Percentiles rank a stretch among this genome's conserved stretches.
Conservation (phyloP, 2,329 filamentous ascomycete genomes). For the Phialocephala subalpina region DNA sequence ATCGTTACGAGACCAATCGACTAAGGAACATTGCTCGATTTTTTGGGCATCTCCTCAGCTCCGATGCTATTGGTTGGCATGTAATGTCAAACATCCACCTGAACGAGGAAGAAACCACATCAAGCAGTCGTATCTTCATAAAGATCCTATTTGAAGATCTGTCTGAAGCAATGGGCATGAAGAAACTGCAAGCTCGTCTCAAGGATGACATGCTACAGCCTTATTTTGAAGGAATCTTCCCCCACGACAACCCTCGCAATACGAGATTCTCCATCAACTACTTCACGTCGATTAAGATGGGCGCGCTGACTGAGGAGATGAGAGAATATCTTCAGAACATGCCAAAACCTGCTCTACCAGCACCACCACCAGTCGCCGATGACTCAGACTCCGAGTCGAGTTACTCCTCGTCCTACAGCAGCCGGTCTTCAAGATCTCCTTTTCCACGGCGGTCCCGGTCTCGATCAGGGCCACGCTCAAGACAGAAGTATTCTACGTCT, state of each 20-base stretch:
- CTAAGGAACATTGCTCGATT: constrained; percentile 94
- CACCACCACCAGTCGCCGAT: constrained; percentile 62
- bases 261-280: constrained; percentile 99
- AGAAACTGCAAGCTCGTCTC: constrained; percentile 78
- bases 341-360: constrained; percentile 82
- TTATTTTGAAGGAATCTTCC: constrained; percentile 86
- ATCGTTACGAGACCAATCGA: constrained; percentile 95
- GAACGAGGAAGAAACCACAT: constrained; percentile 97
- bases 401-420: constrained; percentile 72
- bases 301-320: constrained; percentile 93
- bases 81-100: constrained; percentile 84
- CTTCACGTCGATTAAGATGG: constrained; percentile 98
- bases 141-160: constrained; percentile 97
- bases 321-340: constrained; percentile 88
- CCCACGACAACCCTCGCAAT: constrained; percentile 86
- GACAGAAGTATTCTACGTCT: constrained; percentile 22
- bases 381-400: constrained; percentile 77
- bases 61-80: constrained; percentile 93
- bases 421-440: constrained; percentile 48
- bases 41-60: constrained; percentile 89
- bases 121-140: constrained; percentile 96
- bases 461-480: constrained; percentile 26
- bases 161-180: constrained; percentile 84
- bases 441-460: constrained; percentile 38
- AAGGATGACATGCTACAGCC: constrained; percentile 81